phyloP scores from a whole-genome alignment of 495 filamentous ascomycete genomes.

The Margaritispora aquatica region DNA sequence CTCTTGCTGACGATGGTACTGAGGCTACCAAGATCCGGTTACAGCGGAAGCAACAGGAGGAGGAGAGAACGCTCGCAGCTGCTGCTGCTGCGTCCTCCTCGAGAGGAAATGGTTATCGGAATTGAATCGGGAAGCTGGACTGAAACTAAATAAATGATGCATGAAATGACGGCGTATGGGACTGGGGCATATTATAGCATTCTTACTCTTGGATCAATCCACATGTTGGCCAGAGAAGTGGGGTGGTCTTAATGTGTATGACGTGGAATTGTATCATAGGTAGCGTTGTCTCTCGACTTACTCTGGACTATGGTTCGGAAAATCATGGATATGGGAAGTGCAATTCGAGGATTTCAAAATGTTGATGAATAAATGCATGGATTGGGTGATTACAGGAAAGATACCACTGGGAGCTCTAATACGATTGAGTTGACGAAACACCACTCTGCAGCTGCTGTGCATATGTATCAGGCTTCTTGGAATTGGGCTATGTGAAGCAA shows the following conservation, averaged over 20 bases:
- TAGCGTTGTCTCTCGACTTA: conserved; percentile 7
- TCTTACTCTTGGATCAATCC: conserved; percentile 18
- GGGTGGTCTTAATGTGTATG: conserved; percentile 15
- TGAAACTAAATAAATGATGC: conserved; percentile 12
- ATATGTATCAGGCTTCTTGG: too few relatives aligned
- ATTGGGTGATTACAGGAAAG: not conserved
- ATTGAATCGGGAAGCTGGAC: conserved; percentile 6
- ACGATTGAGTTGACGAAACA: too few relatives aligned
- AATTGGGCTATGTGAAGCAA: not conserved
- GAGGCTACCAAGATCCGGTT: conserved; percentile 74
- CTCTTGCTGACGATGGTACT: conserved; percentile 82
- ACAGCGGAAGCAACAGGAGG: conserved; percentile 37
- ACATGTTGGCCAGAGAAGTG: conserved; percentile 15
- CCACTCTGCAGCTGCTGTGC: too few relatives aligned
- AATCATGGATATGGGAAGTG: not conserved
- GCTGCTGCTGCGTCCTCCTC: not conserved
- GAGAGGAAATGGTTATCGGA: conserved; percentile 17
- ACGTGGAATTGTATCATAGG: not conserved
- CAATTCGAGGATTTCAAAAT: not conserved
- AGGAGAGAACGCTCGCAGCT: conserved; percentile 8
- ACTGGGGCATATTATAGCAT: conserved; percentile 8
- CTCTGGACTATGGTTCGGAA: conserved; percentile 4
- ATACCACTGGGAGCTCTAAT: not conserved
- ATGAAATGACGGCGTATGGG: conserved; percentile 25
- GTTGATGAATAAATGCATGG: not conserved